Evolutionary conservation across 768 basidiomycete species (phyloP), one percentile per base, ranked within the genome.

Genomic region (Baorangia bicolor): DNA sequence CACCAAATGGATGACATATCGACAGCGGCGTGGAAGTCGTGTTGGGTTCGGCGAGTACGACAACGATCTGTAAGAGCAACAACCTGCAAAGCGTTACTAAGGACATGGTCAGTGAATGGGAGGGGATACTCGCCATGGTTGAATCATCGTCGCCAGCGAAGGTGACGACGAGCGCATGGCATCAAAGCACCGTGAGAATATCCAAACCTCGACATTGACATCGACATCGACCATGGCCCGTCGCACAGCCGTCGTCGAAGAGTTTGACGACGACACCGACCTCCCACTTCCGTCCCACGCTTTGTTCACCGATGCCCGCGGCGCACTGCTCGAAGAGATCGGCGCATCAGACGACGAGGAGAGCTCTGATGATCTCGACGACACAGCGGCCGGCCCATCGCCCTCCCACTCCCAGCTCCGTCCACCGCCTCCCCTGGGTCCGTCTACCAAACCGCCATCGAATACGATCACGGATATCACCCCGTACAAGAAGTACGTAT

Each of bases 211-310:
- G 20, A n/a, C 49, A 13, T 53, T 35, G 18, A 35, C 61, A 1
- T 51, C 33, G 12, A 55, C 66, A 47, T 49, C 49, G 14, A 68
- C 56, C 64, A 91, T 91, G 89, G 84, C 87, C 59, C 87, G 87
- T 62, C 79, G 85, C 69, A 75, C 84, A 66, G 85, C 83, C 59
- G 77, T 85, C 58, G 79, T 84, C 57, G 84, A 83, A 56, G 92
- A 92, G 66, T 96, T 95, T 66, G 92, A 96, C 82, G 94, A 97
- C 75, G 94, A 96, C 66, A 92, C 91, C 13, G 94, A 96, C 68
- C 82, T 95, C 16, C 90, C 92, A 0, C 78, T 95, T 21, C 93
- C 93, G 4, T 76, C 76, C 31, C 78, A 77, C 14, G 76, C 85
- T 0, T 74, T 95, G 0, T 82, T 86, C 61, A 81, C 83, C 6